Evolutionary conservation across 176 grass and related monocot genomes (phyloP), one percentile per base, ranked within the genome.

Genomic region (Triticum dicoccoides): DNA sequence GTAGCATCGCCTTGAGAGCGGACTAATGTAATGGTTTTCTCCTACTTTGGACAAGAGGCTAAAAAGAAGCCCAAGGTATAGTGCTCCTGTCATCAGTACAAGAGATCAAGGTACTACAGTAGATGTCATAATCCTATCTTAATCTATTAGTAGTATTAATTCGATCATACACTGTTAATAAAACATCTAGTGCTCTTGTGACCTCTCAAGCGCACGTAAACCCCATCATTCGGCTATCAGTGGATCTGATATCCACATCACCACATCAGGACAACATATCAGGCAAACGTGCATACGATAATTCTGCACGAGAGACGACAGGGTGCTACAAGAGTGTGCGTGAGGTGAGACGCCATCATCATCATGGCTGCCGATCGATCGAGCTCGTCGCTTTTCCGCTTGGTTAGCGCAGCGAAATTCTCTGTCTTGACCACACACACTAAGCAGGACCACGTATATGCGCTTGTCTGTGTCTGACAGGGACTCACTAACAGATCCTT

Each of bases 401-500:
- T 52, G 49, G 5, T 52, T 52, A 51, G 14, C 5, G 49, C 49
- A 52, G 49, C 49, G 51, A 54, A 54, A 58, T 65, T 73, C 41
- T 65, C 82, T 47, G 18, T 0, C 54, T 81, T 54, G 51, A 54
- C 51, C 51, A 54, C 9, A 21, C 51, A 54, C 9, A 21, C 35
- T 61, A 47, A 73, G 52, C 49, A 80, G 85, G 77, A 73, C 76
- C 77, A 8, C 51, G 54, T 59, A 3, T 20, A 18, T 54, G 76
- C 27, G 77, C 61, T 21, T 81, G 83, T 49, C 69, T 49, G 34
- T 4, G 77, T 4, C 39, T 81, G 88, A 85, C 77, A 85, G 70
- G 61, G 83, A 89, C 83, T 76, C 2, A 9, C 66, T 11, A 89
- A 85, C 83, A 69, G 77, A 85, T 76, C 77, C 47, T 69, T 78